Evolutionary conservation across 2,329 filamentous ascomycete genomes (phyloP), one percentile per base, ranked within the genome.

Genomic region (Paradendryphiella salina): DNA sequence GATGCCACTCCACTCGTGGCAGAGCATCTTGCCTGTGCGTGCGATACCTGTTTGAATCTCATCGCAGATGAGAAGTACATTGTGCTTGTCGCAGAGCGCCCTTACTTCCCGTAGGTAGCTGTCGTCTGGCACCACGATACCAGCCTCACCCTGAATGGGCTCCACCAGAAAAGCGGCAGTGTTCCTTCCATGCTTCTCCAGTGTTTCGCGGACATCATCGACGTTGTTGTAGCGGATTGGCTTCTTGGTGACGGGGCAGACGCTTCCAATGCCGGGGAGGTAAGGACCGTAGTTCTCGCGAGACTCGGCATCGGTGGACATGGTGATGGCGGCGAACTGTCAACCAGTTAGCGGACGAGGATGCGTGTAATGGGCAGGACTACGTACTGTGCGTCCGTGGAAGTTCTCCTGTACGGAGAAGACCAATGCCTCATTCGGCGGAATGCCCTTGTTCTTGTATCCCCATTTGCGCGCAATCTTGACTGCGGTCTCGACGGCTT

Each of bases 31-130:
- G 45, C 94, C 94, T 14, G 94, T 99, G 58, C 94, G 87, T 46
- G 91, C 94, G 70, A 99, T 96, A 61, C 93, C 93, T 4, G 94
- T 99, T 77, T 99, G 94, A 67, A 99, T 96, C 81, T 99, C 94
- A 73, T 99, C 94, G 74, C 90, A 96, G 74, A 99, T 97, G 70
- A 99, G 79, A 39, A 99, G 85, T 32, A 96, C 91, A 59, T 96
- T 96, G 81, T 97, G 85, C 81, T 96, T 89, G 76, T 90, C 90
- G 80, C 94, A 99, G 18, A 97, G 85, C 18, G 83, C 88, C 48
- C 90, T 84, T 37, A 92, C 89, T 67, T 87, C 85, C 61, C 80
- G 75, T 28, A 99, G 84, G 76, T 99, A 99, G 75, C 87, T 86
- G 43, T 93, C 89, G 61, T 93, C 89, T 5, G 94, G 94, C 8